phyloP scores from a whole-genome alignment of 768 basidiomycete genomes.

The Crucibulum laeve region DNA sequence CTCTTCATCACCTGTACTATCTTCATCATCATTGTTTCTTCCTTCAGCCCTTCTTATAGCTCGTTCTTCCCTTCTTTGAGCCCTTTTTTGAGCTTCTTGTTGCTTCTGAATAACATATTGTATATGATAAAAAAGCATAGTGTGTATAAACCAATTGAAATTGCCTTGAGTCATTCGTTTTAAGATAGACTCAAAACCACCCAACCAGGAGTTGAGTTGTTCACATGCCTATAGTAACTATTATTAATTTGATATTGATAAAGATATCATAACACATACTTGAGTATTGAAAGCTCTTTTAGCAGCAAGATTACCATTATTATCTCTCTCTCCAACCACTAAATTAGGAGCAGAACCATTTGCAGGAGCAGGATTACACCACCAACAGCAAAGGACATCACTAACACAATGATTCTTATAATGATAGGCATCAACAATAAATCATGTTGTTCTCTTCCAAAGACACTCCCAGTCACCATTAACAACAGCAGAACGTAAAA shows the following conservation, averaged over 20 bases:
- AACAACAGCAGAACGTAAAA: slow-evolving; percentile 1
- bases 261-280: too few relatives aligned
- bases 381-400: slow-evolving; percentile 21
- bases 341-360: slow-evolving; percentile 25
- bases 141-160: not conserved
- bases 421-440: slow-evolving; percentile 30
- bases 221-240: not conserved
- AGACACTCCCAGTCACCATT: slow-evolving; percentile 1
- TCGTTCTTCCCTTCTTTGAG: too few relatives aligned
- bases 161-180: not conserved
- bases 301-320: slow-evolving; percentile 9
- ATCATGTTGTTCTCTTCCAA: slow-evolving; percentile 17
- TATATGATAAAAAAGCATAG: not conserved
- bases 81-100: too few relatives aligned
- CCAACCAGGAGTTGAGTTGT: not conserved
- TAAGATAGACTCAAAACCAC: not conserved
- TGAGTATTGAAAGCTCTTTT: slow-evolving; percentile 22
- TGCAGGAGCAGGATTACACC: slow-evolving; percentile 24
- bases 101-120: not conserved
- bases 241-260: too few relatives aligned
- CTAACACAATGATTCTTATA: slow-evolving; percentile 22
- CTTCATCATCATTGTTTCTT: not conserved
- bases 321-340: slow-evolving; percentile 14
- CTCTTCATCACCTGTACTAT: not conserved
- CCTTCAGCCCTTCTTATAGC: not conserved